Evolutionary conservation across 2,329 filamentous ascomycete genomes (phyloP), one percentile per base, ranked within the genome.

Genomic region (Xylariaceae sp.): DNA sequence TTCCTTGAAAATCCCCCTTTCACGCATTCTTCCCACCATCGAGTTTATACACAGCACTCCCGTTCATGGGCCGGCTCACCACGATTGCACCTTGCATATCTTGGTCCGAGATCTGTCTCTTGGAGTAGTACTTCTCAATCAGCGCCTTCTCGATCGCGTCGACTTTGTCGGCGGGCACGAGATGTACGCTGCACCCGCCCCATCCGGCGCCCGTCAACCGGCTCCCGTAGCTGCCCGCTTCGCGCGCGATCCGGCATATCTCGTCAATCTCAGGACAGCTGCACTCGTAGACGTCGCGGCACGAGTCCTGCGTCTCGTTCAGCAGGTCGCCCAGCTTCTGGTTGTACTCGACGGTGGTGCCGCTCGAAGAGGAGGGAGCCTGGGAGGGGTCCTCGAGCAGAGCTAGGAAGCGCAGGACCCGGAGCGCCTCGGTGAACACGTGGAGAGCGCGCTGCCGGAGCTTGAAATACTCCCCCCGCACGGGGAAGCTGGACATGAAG

Each of bases 121-220:
- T 84, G 40, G 74, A 67, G 62, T 94, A 97, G 61, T 97, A 98
- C 58, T 88, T 80, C 47, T 74, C 74, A 54, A 85, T 78, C 74
- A 92, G 80, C 4, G 86, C 86, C 54, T 76, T 71, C 60, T 77
- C 87, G 15, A 98, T 85, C 17, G 69, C 76, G 4, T 83, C 80
- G 1, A 96, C 84, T 63, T 84, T 90, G 55, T 88, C 76, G 41
- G 80, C 85, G 0, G 90, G 85, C 36, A 97, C 84, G 41, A 98
- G 74, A 66, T 98, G 92, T 41, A 98, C 90, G 44, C 80, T 92
- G 67, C 92, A 97, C 2, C 92, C 92, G 46, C 92, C 92, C 92
- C 92, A 98, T 3, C 92, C 92, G 1, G 92, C 92, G 27, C 92
- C 92, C 0, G 90, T 97, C 52, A 96, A 67, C 17, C 90, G 73